Percentiles rank a stretch among this genome's conserved stretches.
Evolutionary conservation across 192 early-diverging fungal species (phyloP).

Genomic region (Backusella psychrophila): DNA sequence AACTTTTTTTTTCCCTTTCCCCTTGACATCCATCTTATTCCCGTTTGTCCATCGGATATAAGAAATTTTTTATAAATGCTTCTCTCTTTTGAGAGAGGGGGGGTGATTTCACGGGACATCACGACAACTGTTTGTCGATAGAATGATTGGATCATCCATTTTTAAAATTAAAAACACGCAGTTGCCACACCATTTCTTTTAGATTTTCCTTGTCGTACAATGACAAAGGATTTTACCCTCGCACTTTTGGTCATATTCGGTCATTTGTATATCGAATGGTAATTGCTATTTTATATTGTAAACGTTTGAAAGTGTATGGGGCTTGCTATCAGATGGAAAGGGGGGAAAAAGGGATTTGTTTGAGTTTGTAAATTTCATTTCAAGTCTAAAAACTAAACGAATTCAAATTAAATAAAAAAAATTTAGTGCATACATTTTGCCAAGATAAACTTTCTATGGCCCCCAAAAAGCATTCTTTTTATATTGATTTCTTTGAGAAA

Average conservation of each 20-base stretch:
- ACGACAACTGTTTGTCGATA: not conserved
- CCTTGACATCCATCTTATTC: not conserved
- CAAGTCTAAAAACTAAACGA: not conserved
- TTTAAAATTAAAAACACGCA: slow-evolving; percentile 3
- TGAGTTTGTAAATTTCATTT: not conserved
- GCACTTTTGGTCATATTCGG: not conserved
- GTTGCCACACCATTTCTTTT: not conserved
- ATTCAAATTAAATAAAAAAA: not conserved
- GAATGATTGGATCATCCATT: not conserved
- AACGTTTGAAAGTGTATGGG: too few relatives aligned
- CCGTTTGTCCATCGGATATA: not conserved
- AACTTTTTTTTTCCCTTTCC: not conserved
- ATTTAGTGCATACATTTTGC: not conserved
- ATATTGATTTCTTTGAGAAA: not conserved
- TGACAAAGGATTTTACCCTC: not conserved
- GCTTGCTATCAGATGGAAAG: too few relatives aligned
- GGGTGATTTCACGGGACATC: not conserved
- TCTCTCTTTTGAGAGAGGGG: not conserved
- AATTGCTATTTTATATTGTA: not conserved
- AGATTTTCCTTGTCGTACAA: not conserved
- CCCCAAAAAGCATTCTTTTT: not conserved
- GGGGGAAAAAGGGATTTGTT: not conserved
- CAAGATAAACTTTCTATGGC: not conserved
- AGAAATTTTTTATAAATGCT: not conserved
- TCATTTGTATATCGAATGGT: not conserved